These are phyloP conservation scores for Talaromyces sp. DNA, from an alignment of 2,329 filamentous ascomycete species.

Conservation along the genomic window DNA sequence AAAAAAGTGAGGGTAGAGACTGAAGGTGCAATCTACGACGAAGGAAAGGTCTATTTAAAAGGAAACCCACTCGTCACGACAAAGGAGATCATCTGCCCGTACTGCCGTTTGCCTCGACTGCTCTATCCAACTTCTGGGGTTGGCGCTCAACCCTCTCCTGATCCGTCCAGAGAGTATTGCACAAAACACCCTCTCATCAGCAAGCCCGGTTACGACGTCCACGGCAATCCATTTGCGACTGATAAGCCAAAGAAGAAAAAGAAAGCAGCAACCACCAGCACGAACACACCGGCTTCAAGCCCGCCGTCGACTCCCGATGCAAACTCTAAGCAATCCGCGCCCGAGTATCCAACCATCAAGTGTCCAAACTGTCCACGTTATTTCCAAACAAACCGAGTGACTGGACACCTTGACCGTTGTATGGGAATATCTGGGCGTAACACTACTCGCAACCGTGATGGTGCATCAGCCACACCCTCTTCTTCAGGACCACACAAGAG, in stretches of 20 bases:
- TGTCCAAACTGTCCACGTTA: slow-evolving; percentile 59
- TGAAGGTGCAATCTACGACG: slow-evolving; percentile 47
- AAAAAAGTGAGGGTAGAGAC: slow-evolving; percentile 42
- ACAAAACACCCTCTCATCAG: slow-evolving; percentile 55
- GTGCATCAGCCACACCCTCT: slow-evolving; percentile 21
- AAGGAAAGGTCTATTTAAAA: slow-evolving; percentile 49
- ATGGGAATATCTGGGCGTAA: slow-evolving; percentile 53
- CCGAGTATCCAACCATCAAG: slow-evolving; percentile 38
- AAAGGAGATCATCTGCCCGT: slow-evolving; percentile 55
- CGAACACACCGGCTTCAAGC: slow-evolving; percentile 31
- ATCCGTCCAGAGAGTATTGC: slow-evolving; percentile 53
- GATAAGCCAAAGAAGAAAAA: slow-evolving; percentile 37
- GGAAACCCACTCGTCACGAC: slow-evolving; percentile 55
- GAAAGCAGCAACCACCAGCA: slow-evolving; percentile 19
- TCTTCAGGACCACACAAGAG: slow-evolving; percentile 26
- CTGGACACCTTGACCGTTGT: slow-evolving; percentile 58
- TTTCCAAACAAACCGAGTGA: slow-evolving; percentile 56
- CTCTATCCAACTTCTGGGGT: slow-evolving; percentile 52
- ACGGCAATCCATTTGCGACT: slow-evolving; percentile 47
- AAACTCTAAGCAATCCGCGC: slow-evolving; percentile 23
- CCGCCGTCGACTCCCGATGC: slow-evolving; percentile 27
- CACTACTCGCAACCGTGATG: slow-evolving; percentile 38
- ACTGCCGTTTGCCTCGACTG: slow-evolving; percentile 56
- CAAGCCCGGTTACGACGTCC: slow-evolving; percentile 56
- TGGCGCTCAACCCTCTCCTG: slow-evolving; percentile 43